A percentile compares a stretch with the other conserved stretches of the same genome.
Conservation (phyloP, 257 asterid genomes). For the Primulina eburnea region DNA sequence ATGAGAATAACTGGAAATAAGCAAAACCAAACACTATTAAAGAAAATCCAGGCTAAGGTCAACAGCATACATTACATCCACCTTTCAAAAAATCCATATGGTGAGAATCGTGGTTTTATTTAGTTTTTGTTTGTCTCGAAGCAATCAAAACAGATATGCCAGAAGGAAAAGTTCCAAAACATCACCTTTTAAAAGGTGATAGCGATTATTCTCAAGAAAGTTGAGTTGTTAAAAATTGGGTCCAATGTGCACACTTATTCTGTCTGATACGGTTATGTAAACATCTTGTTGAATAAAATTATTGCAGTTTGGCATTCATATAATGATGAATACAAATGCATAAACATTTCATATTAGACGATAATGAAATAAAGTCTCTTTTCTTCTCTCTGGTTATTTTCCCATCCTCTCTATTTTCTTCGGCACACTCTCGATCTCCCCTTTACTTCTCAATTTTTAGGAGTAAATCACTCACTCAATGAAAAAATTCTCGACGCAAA, state of each 20-base stretch:
- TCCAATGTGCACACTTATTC: background rate
- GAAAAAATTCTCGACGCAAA: background rate
- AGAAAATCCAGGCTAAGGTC: conserved; percentile 4
- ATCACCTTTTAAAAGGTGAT: background rate
- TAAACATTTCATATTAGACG: background rate
- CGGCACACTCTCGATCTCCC: background rate
- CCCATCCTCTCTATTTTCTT: background rate
- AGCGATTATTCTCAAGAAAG: background rate
- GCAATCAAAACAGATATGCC: conserved; percentile 7
- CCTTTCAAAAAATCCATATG: conserved; percentile 8
- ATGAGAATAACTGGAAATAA: conserved; percentile 67
- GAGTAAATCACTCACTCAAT: background rate
- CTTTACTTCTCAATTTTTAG: background rate
- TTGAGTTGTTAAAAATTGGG: background rate
- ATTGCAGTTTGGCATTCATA: background rate
- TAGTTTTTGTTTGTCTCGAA: background rate
- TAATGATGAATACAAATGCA: background rate
- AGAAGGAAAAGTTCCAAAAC: background rate
- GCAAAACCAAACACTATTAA: conserved; percentile 22
- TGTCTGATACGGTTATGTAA: background rate
- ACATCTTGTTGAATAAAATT: too few species aligned
- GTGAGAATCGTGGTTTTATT: background rate
- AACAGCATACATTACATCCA: conserved; percentile 4
- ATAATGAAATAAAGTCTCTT: too few species aligned
- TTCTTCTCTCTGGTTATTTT: background rate